Evolutionary conservation across 441 rosid species (phyloP).

Genomic region (Pelargonium hybrid): DNA sequence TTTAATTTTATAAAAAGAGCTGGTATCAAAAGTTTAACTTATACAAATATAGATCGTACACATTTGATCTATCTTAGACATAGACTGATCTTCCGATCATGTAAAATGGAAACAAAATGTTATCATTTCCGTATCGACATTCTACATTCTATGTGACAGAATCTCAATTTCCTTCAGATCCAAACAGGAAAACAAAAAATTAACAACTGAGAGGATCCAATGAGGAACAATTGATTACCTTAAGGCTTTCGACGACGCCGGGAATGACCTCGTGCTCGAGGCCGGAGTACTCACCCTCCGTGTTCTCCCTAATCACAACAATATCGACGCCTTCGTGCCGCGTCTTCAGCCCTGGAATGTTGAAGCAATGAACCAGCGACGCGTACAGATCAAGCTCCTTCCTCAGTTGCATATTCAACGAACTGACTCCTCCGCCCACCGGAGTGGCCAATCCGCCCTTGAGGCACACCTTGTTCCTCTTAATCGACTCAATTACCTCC

Average conservation of each 20-base stretch:
- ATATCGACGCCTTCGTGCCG: background rate
- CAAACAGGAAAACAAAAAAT: background rate
- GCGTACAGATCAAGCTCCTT: background rate
- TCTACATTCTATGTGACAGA: too few species aligned
- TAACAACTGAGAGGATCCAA: background rate
- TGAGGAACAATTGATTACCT: background rate
- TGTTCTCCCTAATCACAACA: background rate
- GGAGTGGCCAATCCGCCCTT: background rate
- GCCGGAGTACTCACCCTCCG: background rate
- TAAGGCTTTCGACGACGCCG: background rate
- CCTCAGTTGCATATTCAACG: background rate
- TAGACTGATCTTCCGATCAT: too few species aligned
- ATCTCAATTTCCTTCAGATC: too few species aligned
- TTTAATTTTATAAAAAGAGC: too few species aligned
- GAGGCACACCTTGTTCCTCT: background rate
- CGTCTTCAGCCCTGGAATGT: background rate
- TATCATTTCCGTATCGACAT: too few species aligned
- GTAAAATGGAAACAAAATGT: too few species aligned
- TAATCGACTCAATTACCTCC: background rate
- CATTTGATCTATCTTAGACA: too few species aligned
- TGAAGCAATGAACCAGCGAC: background rate
- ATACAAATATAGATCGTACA: too few species aligned
- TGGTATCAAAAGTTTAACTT: too few species aligned
- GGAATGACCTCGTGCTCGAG: conserved; percentile 2
- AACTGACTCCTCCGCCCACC: background rate